phyloP scores from a whole-genome alignment of 371 early-diverging fungal genomes.

The Syncephalastrum contaminatum region DNA sequence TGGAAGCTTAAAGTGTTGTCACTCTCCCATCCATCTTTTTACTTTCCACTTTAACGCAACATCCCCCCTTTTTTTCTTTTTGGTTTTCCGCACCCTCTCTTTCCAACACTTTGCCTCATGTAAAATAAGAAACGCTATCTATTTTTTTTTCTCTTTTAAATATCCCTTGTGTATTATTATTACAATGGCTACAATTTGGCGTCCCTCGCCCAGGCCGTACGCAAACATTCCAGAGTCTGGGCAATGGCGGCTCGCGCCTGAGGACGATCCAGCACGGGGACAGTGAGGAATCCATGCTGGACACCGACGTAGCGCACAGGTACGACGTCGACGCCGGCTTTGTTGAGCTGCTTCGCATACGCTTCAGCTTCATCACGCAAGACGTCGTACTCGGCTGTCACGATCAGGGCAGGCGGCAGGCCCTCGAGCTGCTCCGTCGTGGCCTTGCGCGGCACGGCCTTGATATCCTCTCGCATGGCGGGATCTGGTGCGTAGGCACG shows the following conservation, averaged over 20 bases:
- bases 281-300: constrained; percentile 25
- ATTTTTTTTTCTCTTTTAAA: no score
- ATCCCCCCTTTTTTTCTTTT: no score
- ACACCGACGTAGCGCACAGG: constrained; percentile 19
- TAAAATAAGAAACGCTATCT: no score
- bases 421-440: constrained; percentile 23
- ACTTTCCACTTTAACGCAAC: no score
- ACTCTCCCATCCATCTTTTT: no score
- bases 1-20: constrained; percentile 16
- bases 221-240: constrained; percentile 19
- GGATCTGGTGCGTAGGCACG: constrained; percentile 17
- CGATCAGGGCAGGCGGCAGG: constrained; percentile 29
- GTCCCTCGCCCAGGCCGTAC: constrained; percentile 14
- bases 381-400: constrained; percentile 31
- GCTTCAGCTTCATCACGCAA: constrained; percentile 35
- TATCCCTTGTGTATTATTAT: no score
- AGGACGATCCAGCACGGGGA: constrained; percentile 10
- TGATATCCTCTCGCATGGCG: constrained; percentile 1
- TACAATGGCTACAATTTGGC: neutral
- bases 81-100: no score
- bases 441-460: constrained; percentile 16
- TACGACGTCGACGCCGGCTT: constrained; percentile 28
- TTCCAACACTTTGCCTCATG: no score
- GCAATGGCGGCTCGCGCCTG: constrained; percentile 19
- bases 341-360: constrained; percentile 19